Evolutionary conservation across 768 basidiomycete species (phyloP), one percentile per base, ranked within the genome.

Genomic region (Leccinum boreale): DNA sequence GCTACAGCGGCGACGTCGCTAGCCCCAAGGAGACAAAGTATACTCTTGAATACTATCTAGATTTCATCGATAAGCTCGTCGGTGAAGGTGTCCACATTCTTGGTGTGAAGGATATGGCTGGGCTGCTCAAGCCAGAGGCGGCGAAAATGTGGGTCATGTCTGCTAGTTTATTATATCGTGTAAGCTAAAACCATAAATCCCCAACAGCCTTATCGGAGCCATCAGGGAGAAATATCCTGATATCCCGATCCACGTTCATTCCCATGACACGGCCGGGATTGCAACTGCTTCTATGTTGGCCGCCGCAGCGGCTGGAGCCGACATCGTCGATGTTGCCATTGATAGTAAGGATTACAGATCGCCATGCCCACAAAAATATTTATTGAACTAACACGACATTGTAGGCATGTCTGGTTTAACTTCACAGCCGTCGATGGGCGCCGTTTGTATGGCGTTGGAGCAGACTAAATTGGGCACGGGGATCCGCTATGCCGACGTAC

Each of bases 91-190:
- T 99, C 62, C 97, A 99, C 73, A 89, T 99, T 52, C 83, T 99
- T 53, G 91, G 93, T 72, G 90, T 99, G 74, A 99, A 99, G 79
- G 97, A 99, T 70, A 98, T 99, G 95, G 94, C 96, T 59, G 96
- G 96, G 68, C 75, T 99, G 45, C 79, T 99, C 64, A 98, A 98
- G 74, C 97, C 97, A 21, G 83, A 93, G 69, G 89, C 97, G 47
- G 97, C 96, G 12, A 96, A 79, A 62, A 70, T 95, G 93, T 96
- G 66, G 61, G 87, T 24, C 46, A 24, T 21, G 36, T 61, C 21
- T 55, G 35, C 11, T 4, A 31, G 26, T 23, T 53, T 28, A n/a
- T 28, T 39, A 50, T 55, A 9, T 48, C 24, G 47, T 26, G 28
- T 57, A 24, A 55, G 24, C 56, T 57, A 24, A 61, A 61, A 49